Percentiles rank a stretch among this genome's conserved stretches.
Evolutionary conservation across 148 eudicot genomes (phyloP).

Genomic region (Silene conica): DNA sequence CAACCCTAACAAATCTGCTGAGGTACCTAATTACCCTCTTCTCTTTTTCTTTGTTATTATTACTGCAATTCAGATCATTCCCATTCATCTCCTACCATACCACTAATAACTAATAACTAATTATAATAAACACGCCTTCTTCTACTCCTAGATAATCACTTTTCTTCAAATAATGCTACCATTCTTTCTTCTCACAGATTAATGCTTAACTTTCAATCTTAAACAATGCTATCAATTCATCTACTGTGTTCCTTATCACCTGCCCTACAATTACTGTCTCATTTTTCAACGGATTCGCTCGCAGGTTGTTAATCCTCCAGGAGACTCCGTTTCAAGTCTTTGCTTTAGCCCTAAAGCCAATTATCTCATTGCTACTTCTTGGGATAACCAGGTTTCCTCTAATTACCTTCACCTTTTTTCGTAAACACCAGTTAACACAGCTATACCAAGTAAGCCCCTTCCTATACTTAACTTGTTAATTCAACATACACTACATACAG

Average conservation of each 20-base stretch:
- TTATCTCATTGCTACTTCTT: constrained; percentile 74
- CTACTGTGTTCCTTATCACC: too few relatives aligned
- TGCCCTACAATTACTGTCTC: too few relatives aligned
- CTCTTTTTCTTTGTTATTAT: neutral
- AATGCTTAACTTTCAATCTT: too few relatives aligned
- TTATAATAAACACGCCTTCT: too few relatives aligned
- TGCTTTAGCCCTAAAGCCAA: constrained; percentile 86
- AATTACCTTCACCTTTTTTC: neutral
- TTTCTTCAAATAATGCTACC: too few relatives aligned
- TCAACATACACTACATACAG: constrained; percentile 33
- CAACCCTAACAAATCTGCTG: constrained; percentile 34
- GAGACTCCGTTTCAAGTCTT: constrained; percentile 76
- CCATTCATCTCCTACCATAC: too few relatives aligned
- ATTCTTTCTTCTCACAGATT: too few relatives aligned
- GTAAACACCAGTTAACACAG: too few relatives aligned
- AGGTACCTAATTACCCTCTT: constrained; percentile 7
- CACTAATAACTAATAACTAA: neutral
- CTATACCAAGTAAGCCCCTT: too few relatives aligned
- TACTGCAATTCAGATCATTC: neutral
- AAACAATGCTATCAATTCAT: too few relatives aligned
- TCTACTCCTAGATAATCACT: too few relatives aligned
- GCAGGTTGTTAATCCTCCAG: constrained; percentile 67
- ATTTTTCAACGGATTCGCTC: neutral
- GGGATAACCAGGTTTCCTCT: constrained; percentile 87
- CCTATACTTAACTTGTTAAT: neutral